Conservation (phyloP, 2,329 filamentous ascomycete genomes). For the Tympanopsis confertula region DNA sequence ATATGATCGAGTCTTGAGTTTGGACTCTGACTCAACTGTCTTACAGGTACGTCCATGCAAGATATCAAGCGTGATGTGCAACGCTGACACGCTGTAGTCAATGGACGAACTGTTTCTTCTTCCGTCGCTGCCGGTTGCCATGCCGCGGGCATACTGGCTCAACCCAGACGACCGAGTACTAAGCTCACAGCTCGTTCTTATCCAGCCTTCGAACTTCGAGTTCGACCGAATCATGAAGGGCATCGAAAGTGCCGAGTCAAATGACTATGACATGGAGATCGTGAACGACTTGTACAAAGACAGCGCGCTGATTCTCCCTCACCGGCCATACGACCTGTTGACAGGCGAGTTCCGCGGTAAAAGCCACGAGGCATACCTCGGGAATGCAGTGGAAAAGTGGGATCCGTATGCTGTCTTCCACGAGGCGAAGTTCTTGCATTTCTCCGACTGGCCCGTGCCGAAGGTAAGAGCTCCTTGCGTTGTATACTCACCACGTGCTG, state of each 20-base stretch:
- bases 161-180: constrained; percentile 38
- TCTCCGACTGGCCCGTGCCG: constrained; percentile 45
- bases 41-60: no score
- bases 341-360: constrained; percentile 39
- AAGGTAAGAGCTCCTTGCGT: no score
- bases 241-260: constrained; percentile 4
- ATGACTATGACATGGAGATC: constrained; percentile 43
- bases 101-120: constrained; percentile 65
- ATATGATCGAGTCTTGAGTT: constrained; percentile 5
- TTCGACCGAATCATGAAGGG: constrained; percentile 13
- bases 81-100: no score
- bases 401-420: constrained; percentile 33
- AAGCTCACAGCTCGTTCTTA: constrained; percentile 48
- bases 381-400: constrained; percentile 33
- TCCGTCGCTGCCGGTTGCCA: constrained; percentile 46
- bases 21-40: constrained; percentile 52
- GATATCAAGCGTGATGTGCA: no score
- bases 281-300: constrained; percentile 40
- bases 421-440: constrained; percentile 44
- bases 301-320: constrained; percentile 40
- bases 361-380: constrained; percentile 36
- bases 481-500: no score
- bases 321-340: constrained; percentile 39
- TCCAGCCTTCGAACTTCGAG: constrained; percentile 43
- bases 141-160: constrained; percentile 64